A percentile compares a stretch with the other conserved stretches of the same genome.
Conservation (phyloP, 768 basidiomycete genomes). For the Trametes coccinea region DNA sequence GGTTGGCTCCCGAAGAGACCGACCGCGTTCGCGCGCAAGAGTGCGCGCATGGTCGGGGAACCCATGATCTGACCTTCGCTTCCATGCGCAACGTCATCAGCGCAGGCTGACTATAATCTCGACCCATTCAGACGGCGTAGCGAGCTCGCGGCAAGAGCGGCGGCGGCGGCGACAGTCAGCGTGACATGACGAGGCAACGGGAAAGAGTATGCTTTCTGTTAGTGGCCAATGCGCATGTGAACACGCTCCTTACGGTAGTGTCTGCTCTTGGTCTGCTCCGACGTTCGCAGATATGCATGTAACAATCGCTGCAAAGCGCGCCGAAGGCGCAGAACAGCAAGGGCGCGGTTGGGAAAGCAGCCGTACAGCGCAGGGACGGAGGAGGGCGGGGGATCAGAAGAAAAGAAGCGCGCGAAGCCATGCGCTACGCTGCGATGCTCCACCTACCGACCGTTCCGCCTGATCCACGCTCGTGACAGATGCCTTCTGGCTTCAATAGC, state of each 20-base stretch:
- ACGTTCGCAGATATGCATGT: too few relatives aligned
- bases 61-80: conserved; percentile 12
- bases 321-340: background rate
- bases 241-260: background rate
- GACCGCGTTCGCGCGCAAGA: background rate
- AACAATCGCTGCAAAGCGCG: background rate
- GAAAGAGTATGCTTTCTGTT: background rate
- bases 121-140: background rate
- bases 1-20: background rate
- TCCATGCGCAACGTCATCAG: conserved; percentile 1
- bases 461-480: conserved; percentile 14
- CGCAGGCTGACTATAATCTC: background rate
- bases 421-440: conserved; percentile 2
- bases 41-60: conserved; percentile 3
- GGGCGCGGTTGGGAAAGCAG: too few relatives aligned
- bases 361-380: background rate
- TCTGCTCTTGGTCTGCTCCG: background rate
- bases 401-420: conserved; percentile 8
- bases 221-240: background rate
- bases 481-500: background rate
- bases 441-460: background rate
- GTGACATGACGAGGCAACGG: background rate
- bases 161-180: background rate
- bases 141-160: background rate
- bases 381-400: conserved; percentile 16